Base-by-base conservation (phyloP, 257 asterid species). In the Prunella vulgaris region DNA sequence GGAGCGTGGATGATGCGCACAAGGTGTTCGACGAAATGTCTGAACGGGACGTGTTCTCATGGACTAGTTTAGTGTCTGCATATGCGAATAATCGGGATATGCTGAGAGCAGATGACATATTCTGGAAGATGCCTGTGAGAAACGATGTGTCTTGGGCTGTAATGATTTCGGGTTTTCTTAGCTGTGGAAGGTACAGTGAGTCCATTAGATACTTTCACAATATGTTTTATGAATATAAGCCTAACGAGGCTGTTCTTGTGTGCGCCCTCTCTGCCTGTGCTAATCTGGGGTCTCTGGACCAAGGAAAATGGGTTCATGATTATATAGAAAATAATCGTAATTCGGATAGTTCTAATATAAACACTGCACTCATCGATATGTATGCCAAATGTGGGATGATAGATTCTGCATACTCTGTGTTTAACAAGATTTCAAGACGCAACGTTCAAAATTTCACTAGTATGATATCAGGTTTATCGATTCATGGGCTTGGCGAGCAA, bases 81-180 rank as follows among this genome's bases (percentile, higher is more conserved):
- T 85, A 81, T 54, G 85, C 93, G 10, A 89, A 81, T 69, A 81
- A 65, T 32, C 82, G 85, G 59, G 74, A 81, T 54, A 80, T 91
- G 93, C 13, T 18, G 63, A 63, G 58, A 10, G 95, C 96, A 3
- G n/a, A 74, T 67, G 77, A 82, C 46, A 2, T 72, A 1, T 89
- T 92, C 54, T 1, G 52, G 64, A 62, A 73, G 60, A 87, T 92
- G 92, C 94, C 92, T 0, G 64, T 74, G 76, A 81, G 80, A 7
- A 87, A 86, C 51, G 95, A 82, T 10, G 96, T 92, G n/a, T 89
- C 96, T 69, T 92, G 95, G 93, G 74, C 85, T 52, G 98, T 86
- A 3, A 83, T 87, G 75, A 40, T 91, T 66, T 89, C 96, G 12
- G 95, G 95, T 64, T 84, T 80, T 58, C 82, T 82, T 74, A 80